Evolutionary conservation across 176 grass and related monocot species (phyloP).

Genomic region (Oryza nivara): DNA sequence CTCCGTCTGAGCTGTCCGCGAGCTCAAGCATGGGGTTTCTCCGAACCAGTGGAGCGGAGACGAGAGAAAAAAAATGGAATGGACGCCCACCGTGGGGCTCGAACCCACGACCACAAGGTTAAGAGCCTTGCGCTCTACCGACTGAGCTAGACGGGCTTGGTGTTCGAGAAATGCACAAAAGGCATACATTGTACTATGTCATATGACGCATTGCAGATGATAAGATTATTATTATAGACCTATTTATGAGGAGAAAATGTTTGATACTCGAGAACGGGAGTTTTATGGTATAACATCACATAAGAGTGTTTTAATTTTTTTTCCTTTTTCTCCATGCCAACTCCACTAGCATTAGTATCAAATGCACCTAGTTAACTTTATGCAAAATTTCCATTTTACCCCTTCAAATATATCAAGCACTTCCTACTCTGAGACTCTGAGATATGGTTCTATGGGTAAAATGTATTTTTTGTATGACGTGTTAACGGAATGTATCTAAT

Average conservation of each 20-base stretch:
- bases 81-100: slow-evolving; percentile 66
- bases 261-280: neutral
- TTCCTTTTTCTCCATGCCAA: no score
- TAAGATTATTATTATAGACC: neutral
- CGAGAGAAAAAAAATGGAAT: neutral
- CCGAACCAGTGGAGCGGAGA: no score
- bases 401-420: no score
- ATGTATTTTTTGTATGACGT: no score
- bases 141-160: slow-evolving; percentile 49
- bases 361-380: no score
- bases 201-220: no score
- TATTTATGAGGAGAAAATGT: neutral
- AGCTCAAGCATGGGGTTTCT: no score
- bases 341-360: no score
- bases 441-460: neutral
- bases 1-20: slow-evolving; percentile 40
- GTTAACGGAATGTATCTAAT: neutral
- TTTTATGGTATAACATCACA: neutral
- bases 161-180: accelerated
- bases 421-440: no score
- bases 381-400: no score
- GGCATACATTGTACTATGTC: accelerated
- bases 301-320: neutral
- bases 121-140: slow-evolving; percentile 51
- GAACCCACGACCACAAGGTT: slow-evolving; percentile 67